Evolutionary conservation across 2,329 filamentous ascomycete genomes (phyloP), one percentile per base, ranked within the genome.

Genomic region (Metarhizium rileyi): DNA sequence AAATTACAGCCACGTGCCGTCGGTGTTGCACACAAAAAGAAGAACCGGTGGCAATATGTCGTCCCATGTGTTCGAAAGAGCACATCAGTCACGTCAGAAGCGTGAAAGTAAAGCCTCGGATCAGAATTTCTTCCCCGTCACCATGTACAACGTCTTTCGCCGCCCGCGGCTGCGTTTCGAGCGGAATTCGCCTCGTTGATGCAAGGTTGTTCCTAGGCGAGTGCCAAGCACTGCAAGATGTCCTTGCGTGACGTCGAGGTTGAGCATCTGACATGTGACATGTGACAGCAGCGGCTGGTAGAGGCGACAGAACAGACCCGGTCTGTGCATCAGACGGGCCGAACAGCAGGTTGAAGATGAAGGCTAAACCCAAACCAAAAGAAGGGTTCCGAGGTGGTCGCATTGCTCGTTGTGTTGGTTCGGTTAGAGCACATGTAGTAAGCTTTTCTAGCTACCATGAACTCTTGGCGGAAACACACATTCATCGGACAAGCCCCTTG

Each of bases 211-310:
- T 42, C 38, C 2, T 42, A 9, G 25, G 14, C 25, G 20, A 12
- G 38, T 42, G 38, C 12, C 38, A n/a, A 5, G 16, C 4, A 8
- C 5, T 22, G 5, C 9, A 18, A 18, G 5, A 38, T 38, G 20
- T 14, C 10, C 18, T 38, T 14, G 14, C 33, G 33, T 36, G 10
- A 38, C 18, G 35, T 23, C 4, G 8, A 25, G 12, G 7, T 50
- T 56, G 52, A 49, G 54, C 49, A 53, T 56, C 51, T 61, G 56
- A 52, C 60, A 62, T 62, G 60, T 62, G 60, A 62, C 59, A 62
- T n/a, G 59, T 57, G 58, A 54, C 28, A 10, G 10, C 25, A 20
- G 2, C 8, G 23, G 14, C n/a, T 42, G 27, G 38, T 42, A 22
- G 20, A 18, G 36, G 38, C 9, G 25, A 23, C 38, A 25, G 10